Percentiles rank a stretch among this genome's conserved stretches.
Evolutionary conservation across 306 rosid species (phyloP).

Genomic region (Cucumis hystrix): DNA sequence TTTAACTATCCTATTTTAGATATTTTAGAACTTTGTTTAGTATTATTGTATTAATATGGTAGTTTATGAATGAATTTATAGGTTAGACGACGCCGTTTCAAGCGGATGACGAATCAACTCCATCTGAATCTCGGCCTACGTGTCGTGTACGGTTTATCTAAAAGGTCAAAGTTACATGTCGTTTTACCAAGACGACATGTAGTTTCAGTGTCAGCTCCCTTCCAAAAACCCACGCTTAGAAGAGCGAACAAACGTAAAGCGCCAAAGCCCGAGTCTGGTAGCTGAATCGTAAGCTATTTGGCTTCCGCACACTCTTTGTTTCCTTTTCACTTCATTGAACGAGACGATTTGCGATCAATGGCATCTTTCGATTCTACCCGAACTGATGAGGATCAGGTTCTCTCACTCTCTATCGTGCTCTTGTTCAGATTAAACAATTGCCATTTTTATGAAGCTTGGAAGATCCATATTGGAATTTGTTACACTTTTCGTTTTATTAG

Average conservation of each 20-base stretch:
- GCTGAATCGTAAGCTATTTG: not conserved
- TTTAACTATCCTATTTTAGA: no score
- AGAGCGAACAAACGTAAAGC: not conserved
- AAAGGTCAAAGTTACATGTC: not conserved
- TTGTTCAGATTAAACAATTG: not conserved
- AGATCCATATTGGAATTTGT: not conserved
- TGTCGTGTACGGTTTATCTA: not conserved
- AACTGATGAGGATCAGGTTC: conserved; percentile 27
- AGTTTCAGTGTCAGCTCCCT: not conserved
- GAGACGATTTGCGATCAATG: conserved; percentile 11
- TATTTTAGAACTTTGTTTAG: no score
- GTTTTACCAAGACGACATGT: not conserved
- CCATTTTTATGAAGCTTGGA: not conserved
- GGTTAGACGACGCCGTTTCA: not conserved
- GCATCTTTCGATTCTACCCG: conserved; percentile 12
- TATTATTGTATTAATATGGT: no score
- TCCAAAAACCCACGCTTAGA: not conserved
- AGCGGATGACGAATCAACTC: not conserved
- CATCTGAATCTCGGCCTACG: not conserved
- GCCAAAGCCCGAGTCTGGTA: not conserved
- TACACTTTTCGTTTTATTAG: not conserved
- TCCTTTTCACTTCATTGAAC: not conserved
- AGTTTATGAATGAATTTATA: no score
- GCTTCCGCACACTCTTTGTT: not conserved
- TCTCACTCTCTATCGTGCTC: not conserved